phyloP scores from a whole-genome alignment of 495 filamentous ascomycete genomes.

The Penicillium angulare region DNA sequence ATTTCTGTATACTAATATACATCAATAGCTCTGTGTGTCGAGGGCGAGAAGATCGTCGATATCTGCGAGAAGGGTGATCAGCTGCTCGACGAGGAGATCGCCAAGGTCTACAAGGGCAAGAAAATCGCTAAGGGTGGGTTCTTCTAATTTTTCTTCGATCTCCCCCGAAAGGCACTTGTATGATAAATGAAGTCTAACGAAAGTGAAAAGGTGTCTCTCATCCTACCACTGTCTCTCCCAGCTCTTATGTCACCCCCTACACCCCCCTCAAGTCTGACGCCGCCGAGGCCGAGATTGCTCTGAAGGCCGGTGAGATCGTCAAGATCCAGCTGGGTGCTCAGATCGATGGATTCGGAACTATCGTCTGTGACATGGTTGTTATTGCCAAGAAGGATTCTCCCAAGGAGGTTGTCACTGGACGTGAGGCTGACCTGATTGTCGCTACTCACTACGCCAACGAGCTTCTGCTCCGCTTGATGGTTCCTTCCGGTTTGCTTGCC shows the following conservation, averaged over 20 bases:
- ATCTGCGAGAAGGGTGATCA: constrained; percentile 95
- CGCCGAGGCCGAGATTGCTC: constrained; percentile 71
- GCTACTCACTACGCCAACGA: constrained; percentile 96
- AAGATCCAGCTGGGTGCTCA: constrained; percentile 98
- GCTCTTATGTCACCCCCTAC: constrained; percentile 93
- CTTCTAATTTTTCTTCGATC: background rate
- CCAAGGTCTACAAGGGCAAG: constrained; percentile 98
- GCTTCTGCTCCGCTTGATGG: constrained; percentile 83
- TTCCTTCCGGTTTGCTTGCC: constrained; percentile 81
- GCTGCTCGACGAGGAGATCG: constrained; percentile 86
- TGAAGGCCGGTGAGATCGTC: constrained; percentile 81
- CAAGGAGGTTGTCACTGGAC: constrained; percentile 61
- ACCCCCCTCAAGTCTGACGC: constrained; percentile 83
- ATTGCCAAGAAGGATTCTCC: constrained; percentile 57
- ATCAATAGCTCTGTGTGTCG: constrained; percentile 65
- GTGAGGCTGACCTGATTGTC: constrained; percentile 80
- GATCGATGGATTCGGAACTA: constrained; percentile 95
- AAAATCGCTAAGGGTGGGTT: constrained; percentile 82
- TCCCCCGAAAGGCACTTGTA: background rate
- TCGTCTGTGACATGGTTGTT: constrained; percentile 90
- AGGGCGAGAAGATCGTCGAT: constrained; percentile 86
- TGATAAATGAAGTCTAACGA: background rate
- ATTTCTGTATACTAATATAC: constrained; percentile 20
- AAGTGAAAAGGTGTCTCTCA: constrained; percentile 69
- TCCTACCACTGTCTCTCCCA: constrained; percentile 93